Conservation (phyloP, 495 filamentous ascomycete genomes). For the Penicillium soppii region DNA sequence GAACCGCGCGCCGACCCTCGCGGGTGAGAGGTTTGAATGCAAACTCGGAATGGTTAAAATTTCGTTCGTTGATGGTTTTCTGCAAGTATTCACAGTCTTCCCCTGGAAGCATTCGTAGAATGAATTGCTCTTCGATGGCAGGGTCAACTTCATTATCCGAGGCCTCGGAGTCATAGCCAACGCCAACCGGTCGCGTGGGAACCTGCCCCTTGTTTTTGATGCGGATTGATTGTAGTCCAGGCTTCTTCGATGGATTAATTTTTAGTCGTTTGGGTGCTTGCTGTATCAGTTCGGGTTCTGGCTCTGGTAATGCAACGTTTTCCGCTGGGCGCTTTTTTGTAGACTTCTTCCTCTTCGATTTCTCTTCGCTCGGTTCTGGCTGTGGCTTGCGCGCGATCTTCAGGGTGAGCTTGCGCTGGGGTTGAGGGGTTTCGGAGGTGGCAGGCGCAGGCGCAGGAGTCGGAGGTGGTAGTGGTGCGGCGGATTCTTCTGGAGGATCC, state of each 20-base stretch:
- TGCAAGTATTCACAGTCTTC: conserved; percentile 80
- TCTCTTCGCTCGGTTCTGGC: conserved; percentile 28
- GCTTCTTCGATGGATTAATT: conserved; percentile 43
- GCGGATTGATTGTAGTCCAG: conserved; percentile 47
- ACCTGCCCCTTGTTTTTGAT: conserved; percentile 60
- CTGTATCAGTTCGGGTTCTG: conserved; percentile 25
- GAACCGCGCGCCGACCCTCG: conserved; percentile 69
- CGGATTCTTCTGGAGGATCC: conserved; percentile 24
- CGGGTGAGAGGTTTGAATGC: conserved; percentile 74
- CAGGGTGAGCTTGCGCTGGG: conserved; percentile 49
- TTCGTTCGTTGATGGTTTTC: conserved; percentile 66
- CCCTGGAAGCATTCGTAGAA: conserved; percentile 84
- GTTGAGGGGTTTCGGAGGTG: conserved; percentile 31
- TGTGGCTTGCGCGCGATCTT: conserved; percentile 47
- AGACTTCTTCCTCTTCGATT: conserved; percentile 48
- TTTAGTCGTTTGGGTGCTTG: conserved; percentile 45
- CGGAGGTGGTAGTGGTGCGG: conserved; percentile 28
- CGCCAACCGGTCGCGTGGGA: conserved; percentile 64
- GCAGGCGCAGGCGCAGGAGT: conserved; percentile 30
- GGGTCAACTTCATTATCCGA: conserved; percentile 87
- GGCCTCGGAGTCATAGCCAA: conserved; percentile 96
- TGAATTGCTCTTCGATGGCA: conserved; percentile 79
- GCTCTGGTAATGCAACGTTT: conserved; percentile 14
- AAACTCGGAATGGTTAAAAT: conserved; percentile 67
- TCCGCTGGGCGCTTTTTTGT: conserved; percentile 45